These are phyloP conservation scores for Taiozyma sp. DNA, from an alignment of 1,139 yeast species.

Conservation along the genomic window DNA sequence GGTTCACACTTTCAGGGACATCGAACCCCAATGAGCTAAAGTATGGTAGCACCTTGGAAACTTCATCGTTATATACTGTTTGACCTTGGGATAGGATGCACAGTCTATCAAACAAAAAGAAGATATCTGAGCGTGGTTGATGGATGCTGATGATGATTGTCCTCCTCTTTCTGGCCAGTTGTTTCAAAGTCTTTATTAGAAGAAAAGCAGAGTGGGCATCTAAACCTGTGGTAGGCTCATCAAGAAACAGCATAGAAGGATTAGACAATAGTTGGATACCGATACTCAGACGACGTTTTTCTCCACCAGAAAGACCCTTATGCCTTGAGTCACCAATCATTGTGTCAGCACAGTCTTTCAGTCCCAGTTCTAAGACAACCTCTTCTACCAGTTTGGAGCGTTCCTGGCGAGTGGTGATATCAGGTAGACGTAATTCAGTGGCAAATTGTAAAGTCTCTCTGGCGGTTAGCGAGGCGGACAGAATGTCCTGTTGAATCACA, in stretches of 20 bases:
- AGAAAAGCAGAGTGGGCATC: constrained; percentile 76
- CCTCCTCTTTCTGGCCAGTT: constrained; percentile 56
- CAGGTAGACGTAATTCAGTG: constrained; percentile 58
- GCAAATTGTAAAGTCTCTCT: constrained; percentile 66
- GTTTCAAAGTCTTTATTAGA: constrained; percentile 57
- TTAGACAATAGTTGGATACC: constrained; percentile 75
- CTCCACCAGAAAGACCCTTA: constrained; percentile 87
- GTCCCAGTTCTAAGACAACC: constrained; percentile 57
- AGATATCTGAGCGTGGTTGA: constrained; percentile 81
- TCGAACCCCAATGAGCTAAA: constrained; percentile 44
- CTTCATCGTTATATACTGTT: constrained; percentile 54
- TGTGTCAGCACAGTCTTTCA: constrained; percentile 75
- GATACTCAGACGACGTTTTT: constrained; percentile 70
- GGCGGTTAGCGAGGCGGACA: constrained; percentile 68
- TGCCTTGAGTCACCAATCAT: constrained; percentile 66
- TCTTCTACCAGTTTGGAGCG: constrained; percentile 51
- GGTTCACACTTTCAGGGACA: constrained; percentile 45
- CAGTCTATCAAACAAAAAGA: constrained; percentile 59
- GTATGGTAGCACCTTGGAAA: constrained; percentile 43
- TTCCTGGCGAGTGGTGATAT: constrained; percentile 34
- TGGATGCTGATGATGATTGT: constrained; percentile 76
- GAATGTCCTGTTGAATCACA: constrained; percentile 72
- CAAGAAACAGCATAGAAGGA: constrained; percentile 74
- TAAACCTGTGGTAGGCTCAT: constrained; percentile 88
- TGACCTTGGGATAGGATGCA: constrained; percentile 68